Evolutionary conservation across 73 alveolate genomes (phyloP).

Genomic region (Uronychia setigera): DNA sequence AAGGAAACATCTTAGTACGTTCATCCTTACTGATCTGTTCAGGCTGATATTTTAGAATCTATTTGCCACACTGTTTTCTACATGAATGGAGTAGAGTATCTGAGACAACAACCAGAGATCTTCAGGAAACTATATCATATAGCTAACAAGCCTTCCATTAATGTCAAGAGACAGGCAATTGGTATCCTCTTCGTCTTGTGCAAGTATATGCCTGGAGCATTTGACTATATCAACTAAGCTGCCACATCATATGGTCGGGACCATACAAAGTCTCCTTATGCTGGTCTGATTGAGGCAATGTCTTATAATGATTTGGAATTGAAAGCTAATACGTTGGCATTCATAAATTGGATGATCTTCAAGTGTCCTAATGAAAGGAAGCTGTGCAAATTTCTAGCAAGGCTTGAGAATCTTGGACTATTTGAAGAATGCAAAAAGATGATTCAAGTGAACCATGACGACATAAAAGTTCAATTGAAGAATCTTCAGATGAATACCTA

Average conservation of each 20-base stretch:
- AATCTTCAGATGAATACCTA: slow-evolving; percentile 29
- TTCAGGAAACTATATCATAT: slow-evolving; percentile 18
- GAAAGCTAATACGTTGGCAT: slow-evolving; percentile 16
- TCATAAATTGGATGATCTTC: slow-evolving; percentile 54
- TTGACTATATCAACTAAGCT: slow-evolving; percentile 38
- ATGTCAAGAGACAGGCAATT: slow-evolving; percentile 48
- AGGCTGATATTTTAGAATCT: slow-evolving; percentile 9
- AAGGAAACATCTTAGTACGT: not conserved
- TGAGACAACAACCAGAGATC: slow-evolving; percentile 42
- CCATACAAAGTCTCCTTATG: slow-evolving; percentile 35
- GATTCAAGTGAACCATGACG: slow-evolving; percentile 26
- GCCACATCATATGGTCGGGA: slow-evolving; percentile 39
- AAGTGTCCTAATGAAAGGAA: slow-evolving; percentile 53
- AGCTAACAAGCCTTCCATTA: not conserved
- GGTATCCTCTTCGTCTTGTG: slow-evolving; percentile 29
- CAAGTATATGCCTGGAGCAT: slow-evolving; percentile 53
- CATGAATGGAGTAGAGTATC: slow-evolving; percentile 39
- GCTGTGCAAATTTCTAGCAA: slow-evolving; percentile 47
- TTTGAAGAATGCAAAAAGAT: slow-evolving; percentile 43
- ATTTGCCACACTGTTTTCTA: slow-evolving; percentile 30
- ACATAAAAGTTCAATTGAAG: slow-evolving; percentile 28
- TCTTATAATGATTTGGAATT: slow-evolving; percentile 26
- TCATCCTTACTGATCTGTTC: not conserved
- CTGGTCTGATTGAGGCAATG: slow-evolving; percentile 16
- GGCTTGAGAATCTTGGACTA: slow-evolving; percentile 59